phyloP scores from a whole-genome alignment of 345 rosid genomes.

The Psidium guajava region DNA sequence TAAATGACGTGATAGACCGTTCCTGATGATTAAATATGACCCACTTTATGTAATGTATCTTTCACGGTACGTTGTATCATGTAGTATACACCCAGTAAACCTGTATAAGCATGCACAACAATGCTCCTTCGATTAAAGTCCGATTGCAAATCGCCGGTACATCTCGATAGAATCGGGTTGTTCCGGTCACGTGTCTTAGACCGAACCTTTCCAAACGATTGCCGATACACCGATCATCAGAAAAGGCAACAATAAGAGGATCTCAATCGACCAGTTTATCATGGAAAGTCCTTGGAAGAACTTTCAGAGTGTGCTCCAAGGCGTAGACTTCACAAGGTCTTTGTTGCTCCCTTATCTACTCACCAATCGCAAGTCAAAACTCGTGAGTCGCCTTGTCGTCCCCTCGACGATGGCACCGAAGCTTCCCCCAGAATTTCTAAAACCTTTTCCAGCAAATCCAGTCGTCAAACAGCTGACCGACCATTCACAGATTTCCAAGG shows the following conservation, averaged over 20 bases:
- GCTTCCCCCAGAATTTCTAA: not conserved
- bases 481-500: not conserved
- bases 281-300: not conserved
- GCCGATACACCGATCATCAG: not conserved
- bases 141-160: accelerated
- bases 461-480: not conserved
- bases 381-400: not conserved
- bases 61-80: accelerated
- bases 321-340: not conserved
- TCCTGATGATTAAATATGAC: accelerated
- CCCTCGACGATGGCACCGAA: not conserved
- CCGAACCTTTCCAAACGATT: not conserved
- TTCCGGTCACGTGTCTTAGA: accelerated
- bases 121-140: not conserved
- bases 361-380: not conserved
- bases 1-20: accelerated
- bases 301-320: not conserved
- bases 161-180: accelerated
- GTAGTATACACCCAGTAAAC: not conserved
- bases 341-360: not conserved
- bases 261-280: not conserved
- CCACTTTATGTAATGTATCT: not conserved
- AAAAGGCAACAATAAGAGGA: not conserved
- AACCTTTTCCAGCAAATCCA: not conserved
- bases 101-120: not conserved